Base-by-base conservation (phyloP, 176 grass and related monocot species). In the Oryza nivara region DNA sequence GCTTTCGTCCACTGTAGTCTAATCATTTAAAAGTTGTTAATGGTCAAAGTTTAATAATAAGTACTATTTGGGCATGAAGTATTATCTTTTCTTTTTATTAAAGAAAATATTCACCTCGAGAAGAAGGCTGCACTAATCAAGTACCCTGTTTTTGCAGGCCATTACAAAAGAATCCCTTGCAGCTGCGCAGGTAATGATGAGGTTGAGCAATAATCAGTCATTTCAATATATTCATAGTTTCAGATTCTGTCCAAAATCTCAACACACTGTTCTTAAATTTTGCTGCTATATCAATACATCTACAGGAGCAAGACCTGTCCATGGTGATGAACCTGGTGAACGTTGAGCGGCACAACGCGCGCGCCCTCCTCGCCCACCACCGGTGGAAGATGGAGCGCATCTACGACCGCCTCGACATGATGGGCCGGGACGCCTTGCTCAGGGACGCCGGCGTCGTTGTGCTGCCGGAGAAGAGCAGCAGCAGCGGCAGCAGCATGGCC, bases 391-490 rank as follows among this genome's bases (percentile, higher is more conserved):
- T 88, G 16, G 72, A 72, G 7, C 73, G 79, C 17, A 46, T 82
- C 65, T 61, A 70, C 12, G 86, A 88, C 25, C 58, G 58, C 8
- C 41, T 43, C 7, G 41, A 9, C 41, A 43, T 43, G 41, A 43
- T 43, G 41, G 41, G 41, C 3, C 79, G 54, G 80, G 91, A 93
- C 10, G 0, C 2, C 35, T 71, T 93, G 78, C 88, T 87, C 35
- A 82, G 32, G 46, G 85, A 90, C 32, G 78, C 85, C 38, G 91
- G 85, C 26, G 65, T 90, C 26, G 74, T 90, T 51, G 46, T 84
- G 22, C 34, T 35, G 22, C 81, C 79, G 61, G 78, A 82, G 41
- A 44, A 88, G 19, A 56, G 36, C 36, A 38, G 36, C 36, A 5
- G 41, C 40, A 35, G 34, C 28, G 28, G 28, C 34, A 43, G 7